Base-by-base conservation (phyloP, 73 alveolate species). In the Symbiodinium pilosum region DNA sequence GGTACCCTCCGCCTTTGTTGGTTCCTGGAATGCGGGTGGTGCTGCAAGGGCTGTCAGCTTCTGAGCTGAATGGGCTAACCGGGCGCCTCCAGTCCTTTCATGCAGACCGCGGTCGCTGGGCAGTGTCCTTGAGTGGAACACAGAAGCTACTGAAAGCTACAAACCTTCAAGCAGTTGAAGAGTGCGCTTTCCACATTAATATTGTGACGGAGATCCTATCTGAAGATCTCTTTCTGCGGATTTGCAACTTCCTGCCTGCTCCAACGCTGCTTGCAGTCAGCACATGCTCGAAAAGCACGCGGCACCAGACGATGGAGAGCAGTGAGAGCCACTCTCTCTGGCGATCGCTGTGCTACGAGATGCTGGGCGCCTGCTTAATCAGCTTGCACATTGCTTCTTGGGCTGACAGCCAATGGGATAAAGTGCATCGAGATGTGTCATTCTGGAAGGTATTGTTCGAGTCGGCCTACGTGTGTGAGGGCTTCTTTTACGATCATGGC, bases 11-110 rank as follows among this genome's bases (percentile, higher is more conserved):
- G 32, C 26, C 26, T 32, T 38, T 18, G 32, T 43, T 88, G 52
- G 71, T 41, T 5, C 86, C 95, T 3, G 95, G 95, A 28, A 6
- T 42, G 34, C 95, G 86, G 43, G 95, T 88, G 86, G 42, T 59
- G 14, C 47, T 88, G 86, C 95, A 88, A 36, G 81, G 95, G 51
- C 81, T 88, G 68, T 83, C 95, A 0, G 69, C 69, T 20, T 43
- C 71, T 30, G 95, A 39, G 47, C 71, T 88, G 38, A 88, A 88
- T 24, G 95, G 95, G 36, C 38, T 42, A 0, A 54, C 73, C 26
- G 95, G 95, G 73, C 69, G 44, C 8, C 69, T 88, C 20, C 86
- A 88, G 42, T 52, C 95, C 18, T 88, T 88, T 68, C 86, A 88
- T 41, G 95, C 71, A 20, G 95, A 88, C 43, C 71, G 47, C 30